These are phyloP conservation scores for Akanthomyces uredinophilus DNA, from an alignment of 2,329 filamentous ascomycete species.

Conservation along the genomic window DNA sequence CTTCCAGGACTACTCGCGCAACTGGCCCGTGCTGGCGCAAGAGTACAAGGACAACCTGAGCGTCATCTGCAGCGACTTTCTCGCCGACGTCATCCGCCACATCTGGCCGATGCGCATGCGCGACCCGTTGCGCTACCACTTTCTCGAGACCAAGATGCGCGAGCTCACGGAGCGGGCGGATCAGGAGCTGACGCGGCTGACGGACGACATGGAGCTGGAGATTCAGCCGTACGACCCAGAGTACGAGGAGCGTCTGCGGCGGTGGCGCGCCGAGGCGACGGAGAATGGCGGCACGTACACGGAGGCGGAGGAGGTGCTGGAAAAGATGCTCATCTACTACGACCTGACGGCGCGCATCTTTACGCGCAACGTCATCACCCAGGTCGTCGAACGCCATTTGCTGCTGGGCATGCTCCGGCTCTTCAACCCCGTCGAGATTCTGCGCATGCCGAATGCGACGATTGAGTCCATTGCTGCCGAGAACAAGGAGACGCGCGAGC, in stretches of 20 bases:
- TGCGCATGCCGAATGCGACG: slow-evolving; percentile 39
- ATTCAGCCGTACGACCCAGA: slow-evolving; percentile 50
- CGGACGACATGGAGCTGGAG: slow-evolving; percentile 47
- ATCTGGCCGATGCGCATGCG: slow-evolving; percentile 48
- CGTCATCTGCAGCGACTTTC: slow-evolving; percentile 50
- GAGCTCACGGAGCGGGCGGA: slow-evolving; percentile 42
- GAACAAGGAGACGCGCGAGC: slow-evolving; percentile 48
- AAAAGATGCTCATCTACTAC: slow-evolving; percentile 54
- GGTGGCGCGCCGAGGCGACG: slow-evolving; percentile 39
- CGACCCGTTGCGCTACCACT: slow-evolving; percentile 43
- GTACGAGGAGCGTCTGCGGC: slow-evolving; percentile 45
- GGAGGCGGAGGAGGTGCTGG: slow-evolving; percentile 48
- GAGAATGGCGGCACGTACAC: slow-evolving; percentile 42
- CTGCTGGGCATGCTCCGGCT: slow-evolving; percentile 47
- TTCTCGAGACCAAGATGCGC: slow-evolving; percentile 45
- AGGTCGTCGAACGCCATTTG: slow-evolving; percentile 47
- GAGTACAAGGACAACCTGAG: slow-evolving; percentile 51
- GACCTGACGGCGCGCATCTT: slow-evolving; percentile 48
- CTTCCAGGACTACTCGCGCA: slow-evolving; percentile 48
- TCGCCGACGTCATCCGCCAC: slow-evolving; percentile 46
- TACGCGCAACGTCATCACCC: slow-evolving; percentile 48
- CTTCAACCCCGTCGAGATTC: slow-evolving; percentile 48
- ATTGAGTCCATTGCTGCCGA: slow-evolving; percentile 48
- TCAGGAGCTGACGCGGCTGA: slow-evolving; percentile 40
- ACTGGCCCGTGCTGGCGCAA: slow-evolving; percentile 47